Evolutionary conservation across 2,329 filamentous ascomycete species (phyloP), one percentile per base, ranked within the genome.

Genomic region (Claviceps digitariae): DNA sequence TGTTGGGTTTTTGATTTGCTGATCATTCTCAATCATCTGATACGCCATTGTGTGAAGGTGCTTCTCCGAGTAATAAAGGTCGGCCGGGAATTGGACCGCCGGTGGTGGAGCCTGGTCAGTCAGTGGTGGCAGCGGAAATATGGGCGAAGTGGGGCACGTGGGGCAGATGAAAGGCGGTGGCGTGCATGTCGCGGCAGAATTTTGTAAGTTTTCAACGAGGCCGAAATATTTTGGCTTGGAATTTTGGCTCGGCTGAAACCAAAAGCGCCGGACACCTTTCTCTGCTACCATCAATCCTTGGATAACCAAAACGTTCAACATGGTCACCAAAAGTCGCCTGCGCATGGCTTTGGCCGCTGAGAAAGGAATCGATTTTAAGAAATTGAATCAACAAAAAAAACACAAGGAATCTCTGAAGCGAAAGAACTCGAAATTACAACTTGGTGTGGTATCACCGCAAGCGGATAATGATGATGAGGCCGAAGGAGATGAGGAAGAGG

Each of bases 261-360:
- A 21, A 21, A 21, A 31, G 34, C 23, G 13, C 10, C 45, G 1
- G 21, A 46, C 40, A 20, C 25, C 12, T 20, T 20, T 25, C 21
- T 43, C 12, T n/a, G 17, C 46, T 27, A 21, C 10, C 40, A 45
- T 36, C 15, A 15, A 13, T 10, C 15, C n/a, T 34, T 5, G 13
- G 40, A 23, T 29, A 2, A 36, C 27, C 29, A 44, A 21, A 46
- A 9, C 41, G 15, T 15, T n/a, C 27, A 46, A 53, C 41, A 73
- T 73, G 71, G 71, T 70, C 50, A 67, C 65, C 25, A 73, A 70
- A 63, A 71, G 72, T 63, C 77, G 74, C 58, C 67, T 81, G 52
- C 77, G 75, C 65, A 66, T 75, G 64, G 78, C 78, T 10, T 67
- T 82, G 17, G 72, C 72, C 48, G 74, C 74, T 43, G 74, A 82